A percentile compares a stretch with the other conserved stretches of the same genome.
phyloP scores from a whole-genome alignment of 805 yeast genomes.

The Saturnispora zaruensis region DNA sequence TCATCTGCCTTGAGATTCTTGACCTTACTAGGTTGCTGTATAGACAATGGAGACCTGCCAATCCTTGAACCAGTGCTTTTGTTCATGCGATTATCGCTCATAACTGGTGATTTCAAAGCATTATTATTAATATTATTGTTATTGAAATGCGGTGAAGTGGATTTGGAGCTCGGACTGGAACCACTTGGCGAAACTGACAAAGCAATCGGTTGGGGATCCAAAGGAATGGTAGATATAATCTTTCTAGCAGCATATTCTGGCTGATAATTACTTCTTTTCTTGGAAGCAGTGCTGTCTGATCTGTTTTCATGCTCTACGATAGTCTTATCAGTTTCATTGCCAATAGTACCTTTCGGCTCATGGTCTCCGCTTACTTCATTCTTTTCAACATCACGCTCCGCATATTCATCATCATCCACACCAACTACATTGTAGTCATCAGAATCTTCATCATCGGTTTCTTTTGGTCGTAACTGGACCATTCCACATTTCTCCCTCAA shows the following conservation, averaged over 20 bases:
- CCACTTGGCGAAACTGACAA: conserved; percentile 20
- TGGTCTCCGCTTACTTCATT: not conserved
- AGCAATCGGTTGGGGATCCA: conserved; percentile 74
- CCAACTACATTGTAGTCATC: conserved; percentile 22
- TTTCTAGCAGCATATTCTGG: conserved; percentile 68
- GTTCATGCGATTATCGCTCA: conserved; percentile 5
- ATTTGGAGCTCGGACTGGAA: conserved; percentile 11
- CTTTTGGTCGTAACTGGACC: conserved; percentile 45
- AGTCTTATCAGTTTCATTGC: conserved; percentile 8
- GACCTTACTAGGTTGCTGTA: not conserved
- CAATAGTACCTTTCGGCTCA: conserved; percentile 18
- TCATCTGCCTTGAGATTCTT: not conserved
- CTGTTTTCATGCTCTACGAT: conserved; percentile 13
- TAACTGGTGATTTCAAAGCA: conserved; percentile 9
- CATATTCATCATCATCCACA: conserved; percentile 16
- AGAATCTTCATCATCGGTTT: conserved; percentile 8
- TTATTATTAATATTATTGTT: conserved; percentile 9
- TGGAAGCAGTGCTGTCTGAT: conserved; percentile 15
- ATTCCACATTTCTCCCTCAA: conserved; percentile 83
- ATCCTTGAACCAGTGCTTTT: not conserved
- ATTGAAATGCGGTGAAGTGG: conserved; percentile 14
- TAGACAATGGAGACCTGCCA: conserved; percentile 9
- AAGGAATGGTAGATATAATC: conserved; percentile 69
- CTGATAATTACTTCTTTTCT: conserved; percentile 26
- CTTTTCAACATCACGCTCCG: conserved; percentile 24